These are phyloP conservation scores for Amborella trichopoda DNA, from an alignment of 164 flowering plant species.

Conservation along the genomic window DNA sequence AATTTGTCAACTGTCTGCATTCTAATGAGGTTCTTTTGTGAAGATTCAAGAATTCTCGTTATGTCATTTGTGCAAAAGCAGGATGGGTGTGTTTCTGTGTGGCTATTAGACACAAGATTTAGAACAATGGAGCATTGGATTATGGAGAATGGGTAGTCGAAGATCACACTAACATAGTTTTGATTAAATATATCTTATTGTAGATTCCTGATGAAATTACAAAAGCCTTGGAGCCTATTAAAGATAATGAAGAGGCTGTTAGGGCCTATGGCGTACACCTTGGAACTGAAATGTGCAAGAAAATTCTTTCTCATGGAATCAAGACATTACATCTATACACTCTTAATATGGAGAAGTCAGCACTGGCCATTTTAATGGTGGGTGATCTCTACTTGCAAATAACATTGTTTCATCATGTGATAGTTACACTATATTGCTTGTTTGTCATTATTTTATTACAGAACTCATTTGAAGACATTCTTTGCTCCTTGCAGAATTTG, in stretches of 20 bases:
- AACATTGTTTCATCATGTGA: background rate
- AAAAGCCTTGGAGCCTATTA: constrained; percentile 87
- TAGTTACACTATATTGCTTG: background rate
- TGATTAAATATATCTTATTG: constrained; percentile 6
- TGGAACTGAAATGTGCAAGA: constrained; percentile 98
- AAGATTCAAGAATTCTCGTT: no score
- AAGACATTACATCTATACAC: constrained; percentile 89
- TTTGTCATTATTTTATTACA: constrained; percentile 4
- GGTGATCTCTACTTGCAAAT: background rate
- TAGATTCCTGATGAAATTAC: constrained; percentile 75
- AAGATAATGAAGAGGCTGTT: constrained; percentile 97
- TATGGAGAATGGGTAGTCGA: no score
- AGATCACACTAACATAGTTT: no score
- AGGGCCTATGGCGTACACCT: constrained; percentile 82
- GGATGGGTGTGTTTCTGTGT: background rate
- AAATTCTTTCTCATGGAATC: constrained; percentile 83
- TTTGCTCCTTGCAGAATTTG: constrained; percentile 82
- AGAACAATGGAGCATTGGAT: no score
- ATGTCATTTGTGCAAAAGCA: background rate
- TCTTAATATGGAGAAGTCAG: constrained; percentile 90
- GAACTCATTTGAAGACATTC: no score
- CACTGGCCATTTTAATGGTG: constrained; percentile 81
- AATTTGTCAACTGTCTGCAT: no score
- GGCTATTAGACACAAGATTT: background rate
- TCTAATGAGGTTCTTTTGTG: no score